Conservation (phyloP, 2,329 filamentous ascomycete genomes). For the Colletotrichum sp. region DNA sequence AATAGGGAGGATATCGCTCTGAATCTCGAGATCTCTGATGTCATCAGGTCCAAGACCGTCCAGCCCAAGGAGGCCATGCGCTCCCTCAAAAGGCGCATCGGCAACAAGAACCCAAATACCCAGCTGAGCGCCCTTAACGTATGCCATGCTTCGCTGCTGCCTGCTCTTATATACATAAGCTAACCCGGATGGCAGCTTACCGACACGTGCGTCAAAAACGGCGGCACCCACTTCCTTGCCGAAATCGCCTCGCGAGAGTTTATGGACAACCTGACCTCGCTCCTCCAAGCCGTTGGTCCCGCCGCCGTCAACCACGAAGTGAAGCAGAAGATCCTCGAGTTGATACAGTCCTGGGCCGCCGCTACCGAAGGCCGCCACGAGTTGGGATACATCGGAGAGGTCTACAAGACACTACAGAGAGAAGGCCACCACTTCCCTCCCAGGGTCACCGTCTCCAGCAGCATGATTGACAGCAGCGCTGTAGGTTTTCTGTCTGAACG, state of each 20-base stretch:
- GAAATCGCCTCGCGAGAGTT: slow-evolving; percentile 98
- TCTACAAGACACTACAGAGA: slow-evolving; percentile 80
- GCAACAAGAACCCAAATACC: slow-evolving; percentile 96
- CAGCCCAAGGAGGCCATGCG: slow-evolving; percentile 98
- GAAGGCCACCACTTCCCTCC: slow-evolving; percentile 93
- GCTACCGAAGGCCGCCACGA: slow-evolving; percentile 87
- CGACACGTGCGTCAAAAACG: slow-evolving; percentile 98
- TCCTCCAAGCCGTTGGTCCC: slow-evolving; percentile 80
- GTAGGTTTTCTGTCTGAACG: slow-evolving; percentile 58
- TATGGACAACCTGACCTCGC: slow-evolving; percentile 93
- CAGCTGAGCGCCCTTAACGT: slow-evolving; percentile 95
- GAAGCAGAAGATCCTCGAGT: slow-evolving; percentile 86
- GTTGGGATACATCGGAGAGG: slow-evolving; percentile 84
- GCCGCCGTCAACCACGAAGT: slow-evolving; percentile 85
- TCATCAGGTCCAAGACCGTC: slow-evolving; percentile 96
- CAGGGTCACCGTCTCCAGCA: slow-evolving; percentile 84
- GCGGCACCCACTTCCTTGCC: slow-evolving; percentile 89
- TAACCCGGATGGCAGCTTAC: slow-evolving; percentile 70
- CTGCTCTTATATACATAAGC: slow-evolving; percentile 25
- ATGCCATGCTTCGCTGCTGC: slow-evolving; percentile 30
- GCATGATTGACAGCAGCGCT: slow-evolving; percentile 96
- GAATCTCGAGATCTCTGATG: slow-evolving; percentile 97
- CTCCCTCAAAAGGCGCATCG: slow-evolving; percentile 90
- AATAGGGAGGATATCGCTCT: slow-evolving; percentile 91
- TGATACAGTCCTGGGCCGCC: slow-evolving; percentile 92